Evolutionary conservation across 352 stramenopile species (phyloP).

Genomic region (Halophytophthora polymorphica): DNA sequence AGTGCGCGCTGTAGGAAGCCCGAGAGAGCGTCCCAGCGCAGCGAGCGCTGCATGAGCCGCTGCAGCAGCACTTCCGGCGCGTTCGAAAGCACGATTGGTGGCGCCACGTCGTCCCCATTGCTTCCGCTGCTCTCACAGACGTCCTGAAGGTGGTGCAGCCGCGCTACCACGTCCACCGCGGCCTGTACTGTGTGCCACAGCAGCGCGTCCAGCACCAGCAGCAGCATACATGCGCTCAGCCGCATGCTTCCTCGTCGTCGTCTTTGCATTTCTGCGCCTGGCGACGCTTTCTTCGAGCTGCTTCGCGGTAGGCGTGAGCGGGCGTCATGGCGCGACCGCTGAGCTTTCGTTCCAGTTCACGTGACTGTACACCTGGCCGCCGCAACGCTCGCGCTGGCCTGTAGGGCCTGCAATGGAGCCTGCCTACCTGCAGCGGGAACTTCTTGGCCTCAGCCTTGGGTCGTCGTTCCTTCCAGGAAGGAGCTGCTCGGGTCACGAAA

Average conservation of each 20-base stretch:
- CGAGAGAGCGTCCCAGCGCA: conserved; percentile 31
- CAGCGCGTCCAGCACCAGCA: conserved; percentile 8
- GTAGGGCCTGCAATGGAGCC: too few relatives aligned
- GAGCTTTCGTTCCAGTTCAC: background rate
- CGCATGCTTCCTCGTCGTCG: conserved; percentile 4
- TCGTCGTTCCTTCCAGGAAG: too few relatives aligned
- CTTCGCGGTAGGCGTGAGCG: background rate
- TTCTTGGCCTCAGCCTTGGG: too few relatives aligned
- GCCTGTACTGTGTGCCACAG: conserved; percentile 6
- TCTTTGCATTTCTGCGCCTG: background rate
- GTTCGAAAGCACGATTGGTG: conserved; percentile 20
- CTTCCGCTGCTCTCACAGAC: background rate
- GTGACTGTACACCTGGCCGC: too few relatives aligned
- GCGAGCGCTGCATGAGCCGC: conserved; percentile 23
- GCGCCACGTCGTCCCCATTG: background rate
- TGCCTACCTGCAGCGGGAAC: too few relatives aligned
- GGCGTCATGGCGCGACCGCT: background rate
- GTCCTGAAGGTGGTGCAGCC: conserved; percentile 20
- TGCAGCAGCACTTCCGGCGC: conserved; percentile 18
- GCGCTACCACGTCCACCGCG: conserved; percentile 20
- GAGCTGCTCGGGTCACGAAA: too few relatives aligned
- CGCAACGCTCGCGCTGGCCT: too few relatives aligned
- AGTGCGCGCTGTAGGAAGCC: conserved; percentile 46
- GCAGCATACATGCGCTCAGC: conserved; percentile 3
- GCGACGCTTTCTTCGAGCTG: background rate